These are phyloP conservation scores for Paxillus ammoniavirescens DNA, from an alignment of 768 basidiomycete species.

Conservation along the genomic window DNA sequence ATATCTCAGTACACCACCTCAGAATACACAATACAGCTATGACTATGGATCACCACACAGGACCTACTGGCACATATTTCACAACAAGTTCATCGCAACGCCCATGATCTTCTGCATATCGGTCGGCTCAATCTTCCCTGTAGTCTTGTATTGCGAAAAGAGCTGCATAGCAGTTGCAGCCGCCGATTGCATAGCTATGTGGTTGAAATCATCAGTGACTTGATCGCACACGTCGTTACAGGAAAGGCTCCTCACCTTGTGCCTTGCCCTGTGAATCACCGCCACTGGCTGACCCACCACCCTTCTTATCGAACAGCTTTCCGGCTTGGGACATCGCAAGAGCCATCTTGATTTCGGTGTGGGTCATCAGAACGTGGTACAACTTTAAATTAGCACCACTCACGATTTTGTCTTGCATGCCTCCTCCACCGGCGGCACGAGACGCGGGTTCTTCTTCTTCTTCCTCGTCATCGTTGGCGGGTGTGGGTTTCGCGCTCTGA, in stretches of 20 bases:
- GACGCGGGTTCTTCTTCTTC: constrained; percentile 10
- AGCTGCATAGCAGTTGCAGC: constrained; percentile 31
- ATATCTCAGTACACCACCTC: too few species aligned
- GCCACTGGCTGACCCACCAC: constrained; percentile 6
- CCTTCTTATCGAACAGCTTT: constrained; percentile 34
- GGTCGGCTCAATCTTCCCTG: constrained; percentile 26
- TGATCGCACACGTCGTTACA: neutral
- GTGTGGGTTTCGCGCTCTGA: neutral
- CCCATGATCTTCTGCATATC: constrained; percentile 29
- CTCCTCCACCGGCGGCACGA: constrained; percentile 14
- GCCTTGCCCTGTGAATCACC: constrained; percentile 20
- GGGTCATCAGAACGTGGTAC: neutral
- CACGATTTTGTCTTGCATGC: constrained; percentile 30
- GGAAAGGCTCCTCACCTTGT: constrained; percentile 17
- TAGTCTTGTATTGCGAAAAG: constrained; percentile 21
- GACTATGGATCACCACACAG: too few species aligned
- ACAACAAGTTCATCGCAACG: constrained; percentile 26
- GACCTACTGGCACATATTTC: constrained; percentile 5
- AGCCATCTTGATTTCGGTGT: constrained; percentile 13
- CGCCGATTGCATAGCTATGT: constrained; percentile 32
- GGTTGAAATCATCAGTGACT: neutral
- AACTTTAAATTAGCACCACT: neutral
- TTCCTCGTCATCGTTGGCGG: constrained; percentile 2
- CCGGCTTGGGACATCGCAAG: constrained; percentile 34
- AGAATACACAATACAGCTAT: too few species aligned